Evolutionary conservation across 106 monocot genomes (phyloP).

Genomic region (Acanthochlamys bracteata): DNA sequence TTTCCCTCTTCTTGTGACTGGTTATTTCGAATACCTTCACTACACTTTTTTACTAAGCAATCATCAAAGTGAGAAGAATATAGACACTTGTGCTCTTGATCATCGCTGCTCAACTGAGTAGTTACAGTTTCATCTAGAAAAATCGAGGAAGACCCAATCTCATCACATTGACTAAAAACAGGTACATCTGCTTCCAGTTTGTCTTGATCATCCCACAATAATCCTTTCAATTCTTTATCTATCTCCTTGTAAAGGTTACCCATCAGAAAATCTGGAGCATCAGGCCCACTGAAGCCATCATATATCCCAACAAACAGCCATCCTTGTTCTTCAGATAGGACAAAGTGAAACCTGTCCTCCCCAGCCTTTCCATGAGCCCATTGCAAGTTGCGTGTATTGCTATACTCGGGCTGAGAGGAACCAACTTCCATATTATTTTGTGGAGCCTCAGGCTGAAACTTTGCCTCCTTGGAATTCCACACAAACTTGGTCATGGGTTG

Average conservation of each 20-base stretch:
- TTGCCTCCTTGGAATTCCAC: conserved; percentile 50
- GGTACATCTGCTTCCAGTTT: conserved; percentile 18
- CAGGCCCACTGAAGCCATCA: conserved; percentile 95
- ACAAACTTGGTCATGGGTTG: conserved; percentile 48
- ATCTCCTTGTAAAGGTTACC: conserved; percentile 83
- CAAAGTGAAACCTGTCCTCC: conserved; percentile 95
- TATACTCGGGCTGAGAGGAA: conserved; percentile 65
- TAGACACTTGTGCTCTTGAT: conserved; percentile 7
- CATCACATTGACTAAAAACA: conserved; percentile 15
- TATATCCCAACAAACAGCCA: conserved; percentile 98
- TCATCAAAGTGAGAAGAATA: conserved; percentile 11
- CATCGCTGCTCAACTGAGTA: conserved; percentile 10
- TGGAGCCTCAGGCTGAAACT: conserved; percentile 21
- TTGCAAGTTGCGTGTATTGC: conserved; percentile 59
- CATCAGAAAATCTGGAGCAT: conserved; percentile 97
- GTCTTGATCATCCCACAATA: conserved; percentile 86
- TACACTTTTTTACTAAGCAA: conserved; percentile 5
- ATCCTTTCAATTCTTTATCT: conserved; percentile 90
- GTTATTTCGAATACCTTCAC: conserved; percentile 7
- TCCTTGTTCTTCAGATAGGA: conserved; percentile 96
- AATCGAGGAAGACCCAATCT: conserved; percentile 10
- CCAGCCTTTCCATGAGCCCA: conserved; percentile 99
- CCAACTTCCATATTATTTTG: conserved; percentile 28
- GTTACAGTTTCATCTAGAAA: conserved; percentile 4
- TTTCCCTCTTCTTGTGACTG: background rate